Evolutionary conservation across 208 protist species (phyloP).

Genomic region (Dictyostelium gargantuum): DNA sequence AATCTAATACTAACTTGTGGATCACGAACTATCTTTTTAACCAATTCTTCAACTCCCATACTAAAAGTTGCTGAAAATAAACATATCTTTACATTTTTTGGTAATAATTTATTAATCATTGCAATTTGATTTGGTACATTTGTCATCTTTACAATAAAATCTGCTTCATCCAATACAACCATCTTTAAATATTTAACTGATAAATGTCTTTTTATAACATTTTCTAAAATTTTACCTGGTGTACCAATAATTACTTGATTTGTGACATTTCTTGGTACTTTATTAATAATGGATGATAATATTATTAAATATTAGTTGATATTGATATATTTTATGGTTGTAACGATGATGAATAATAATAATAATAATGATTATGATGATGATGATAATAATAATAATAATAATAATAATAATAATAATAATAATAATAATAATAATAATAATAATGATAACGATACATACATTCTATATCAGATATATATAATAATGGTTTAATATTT

Average conservation of each 20-base stretch:
- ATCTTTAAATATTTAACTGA: slow-evolving; percentile 70
- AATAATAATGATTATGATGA: too few relatives aligned
- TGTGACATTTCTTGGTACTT: background rate
- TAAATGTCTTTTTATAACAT: slow-evolving; percentile 55
- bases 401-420: too few relatives aligned
- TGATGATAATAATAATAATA: too few relatives aligned
- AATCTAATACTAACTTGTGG: slow-evolving; percentile 36
- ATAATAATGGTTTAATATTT: slow-evolving; percentile 57
- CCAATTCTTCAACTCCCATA: background rate
- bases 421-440: too few relatives aligned
- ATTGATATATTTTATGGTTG: background rate
- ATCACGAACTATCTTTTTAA: slow-evolving; percentile 39
- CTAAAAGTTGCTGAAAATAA: slow-evolving; percentile 62
- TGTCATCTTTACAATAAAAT: slow-evolving; percentile 75
- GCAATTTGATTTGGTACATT: slow-evolving; percentile 72
- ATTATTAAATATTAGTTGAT: background rate
- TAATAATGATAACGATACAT: background rate
- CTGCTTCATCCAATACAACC: slow-evolving; percentile 86
- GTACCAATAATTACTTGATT: slow-evolving; percentile 84
- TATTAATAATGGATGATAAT: too few relatives aligned
- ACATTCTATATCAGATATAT: slow-evolving; percentile 48
- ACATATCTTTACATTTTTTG: background rate
- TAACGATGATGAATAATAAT: too few relatives aligned
- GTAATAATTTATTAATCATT: slow-evolving; percentile 62
- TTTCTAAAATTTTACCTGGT: slow-evolving; percentile 75